Evolutionary conservation across 805 yeast genomes (phyloP), one percentile per base, ranked within the genome.

Genomic region (Brettanomyces bruxellensis): DNA sequence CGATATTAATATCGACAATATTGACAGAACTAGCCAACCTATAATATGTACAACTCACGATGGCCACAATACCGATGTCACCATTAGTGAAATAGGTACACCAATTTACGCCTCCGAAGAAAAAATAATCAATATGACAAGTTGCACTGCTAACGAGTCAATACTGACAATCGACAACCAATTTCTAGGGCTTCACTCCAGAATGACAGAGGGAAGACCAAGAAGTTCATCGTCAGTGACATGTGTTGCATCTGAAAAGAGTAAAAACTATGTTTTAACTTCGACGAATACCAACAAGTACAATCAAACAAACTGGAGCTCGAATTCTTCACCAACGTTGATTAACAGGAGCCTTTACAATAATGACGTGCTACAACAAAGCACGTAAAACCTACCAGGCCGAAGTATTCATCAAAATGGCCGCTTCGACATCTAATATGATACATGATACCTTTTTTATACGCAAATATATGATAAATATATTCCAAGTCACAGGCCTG

Each of bases 71-170:
- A 23, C 48, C 24, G 56, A 57, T 38, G 49, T 49, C 23, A 45
- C 51, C 4, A 42, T 34, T 36, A 40, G 45, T 34, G 57, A 77
- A 59, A 78, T 83, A 59, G 85, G 84, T 9, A 78, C 83, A 0
- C 49, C 70, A n/a, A 68, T 79, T n/a, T 81, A 82, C 0, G 82
- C 81, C 1, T 74, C 83, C 34, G 73, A 76, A 53, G 68, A 72
- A 35, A 65, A 68, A 11, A 73, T 80, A 14, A 14, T 48, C 12
- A 45, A 48, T 13, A 70, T 67, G 47, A 61, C 80, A 3, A 28
- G 32, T 28, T 28, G 32, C 11, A 28, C 32, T 9, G 11, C 32
- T 9, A 28, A 9, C 11, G 32, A 28, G 11, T 28, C 32, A 28
- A 28, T 28, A 28, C 51, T 79, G 22, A 75, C 80, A 46, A 68